phyloP scores from a whole-genome alignment of 345 rosid genomes.

The Conringia planisiliqua region DNA sequence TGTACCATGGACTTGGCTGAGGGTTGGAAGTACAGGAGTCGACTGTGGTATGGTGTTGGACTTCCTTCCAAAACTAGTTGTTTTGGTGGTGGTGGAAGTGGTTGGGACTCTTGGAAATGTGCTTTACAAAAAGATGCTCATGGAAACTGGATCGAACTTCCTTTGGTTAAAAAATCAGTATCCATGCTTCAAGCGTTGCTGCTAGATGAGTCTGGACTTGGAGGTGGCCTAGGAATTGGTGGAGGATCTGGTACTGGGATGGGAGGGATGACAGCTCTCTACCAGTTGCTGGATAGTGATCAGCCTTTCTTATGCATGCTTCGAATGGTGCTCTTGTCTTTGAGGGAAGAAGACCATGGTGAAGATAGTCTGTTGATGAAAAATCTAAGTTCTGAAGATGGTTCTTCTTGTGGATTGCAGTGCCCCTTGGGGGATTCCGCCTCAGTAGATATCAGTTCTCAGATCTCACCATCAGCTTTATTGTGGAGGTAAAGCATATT shows the following conservation, averaged over 20 bases:
- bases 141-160: slow-evolving; percentile 94
- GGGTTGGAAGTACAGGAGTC: slow-evolving; percentile 96
- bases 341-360: slow-evolving; percentile 93
- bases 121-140: slow-evolving; percentile 77
- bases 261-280: slow-evolving; percentile 99
- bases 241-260: slow-evolving; percentile 98
- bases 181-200: slow-evolving; percentile 93
- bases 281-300: slow-evolving; percentile 91
- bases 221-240: slow-evolving; percentile 96
- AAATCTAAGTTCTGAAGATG: slow-evolving; percentile 51
- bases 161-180: slow-evolving; percentile 87
- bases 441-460: slow-evolving; percentile 47
- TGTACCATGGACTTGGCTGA: slow-evolving; percentile 82
- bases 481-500: slow-evolving; percentile 73
- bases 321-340: slow-evolving; percentile 89
- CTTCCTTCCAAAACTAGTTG: slow-evolving; percentile 52
- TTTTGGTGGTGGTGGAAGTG: slow-evolving; percentile 94
- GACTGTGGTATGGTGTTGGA: slow-evolving; percentile 91
- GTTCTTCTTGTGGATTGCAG: slow-evolving; percentile 44
- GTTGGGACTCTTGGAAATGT: slow-evolving; percentile 84
- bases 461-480: slow-evolving; percentile 70
- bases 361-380: slow-evolving; percentile 67
- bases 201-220: slow-evolving; percentile 90
- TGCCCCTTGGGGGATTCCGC: slow-evolving; percentile 36
- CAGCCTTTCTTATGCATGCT: slow-evolving; percentile 99